Evolutionary conservation across 352 stramenopile species (phyloP).

Genomic region (Globisporangium paddicum): DNA sequence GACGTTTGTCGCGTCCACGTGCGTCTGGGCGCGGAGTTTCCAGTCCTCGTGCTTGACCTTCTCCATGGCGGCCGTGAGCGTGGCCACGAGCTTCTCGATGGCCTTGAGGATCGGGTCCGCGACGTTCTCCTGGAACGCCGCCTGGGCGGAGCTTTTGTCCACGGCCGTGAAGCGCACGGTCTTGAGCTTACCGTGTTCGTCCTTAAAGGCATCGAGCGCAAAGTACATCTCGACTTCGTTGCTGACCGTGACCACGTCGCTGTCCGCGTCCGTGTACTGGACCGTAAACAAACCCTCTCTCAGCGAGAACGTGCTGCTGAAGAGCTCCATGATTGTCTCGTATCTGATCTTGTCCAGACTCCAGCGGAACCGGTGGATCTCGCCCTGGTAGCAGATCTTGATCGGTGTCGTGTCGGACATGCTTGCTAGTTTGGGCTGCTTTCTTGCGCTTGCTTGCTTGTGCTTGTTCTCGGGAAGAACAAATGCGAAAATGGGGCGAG

Average conservation of each 20-base stretch:
- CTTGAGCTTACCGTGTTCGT: constrained; percentile 25
- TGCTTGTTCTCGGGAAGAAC: not conserved
- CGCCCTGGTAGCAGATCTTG: constrained; percentile 80
- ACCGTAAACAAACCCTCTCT: constrained; percentile 45
- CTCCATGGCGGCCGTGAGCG: constrained; percentile 69
- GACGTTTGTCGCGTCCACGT: constrained; percentile 57
- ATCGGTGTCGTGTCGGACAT: constrained; percentile 59
- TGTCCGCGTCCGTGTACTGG: constrained; percentile 79
- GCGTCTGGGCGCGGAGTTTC: constrained; percentile 47
- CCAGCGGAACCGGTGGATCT: constrained; percentile 77
- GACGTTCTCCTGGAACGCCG: constrained; percentile 79
- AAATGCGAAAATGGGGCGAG: constrained; percentile 4
- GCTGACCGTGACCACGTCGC: constrained; percentile 66
- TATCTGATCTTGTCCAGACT: constrained; percentile 52
- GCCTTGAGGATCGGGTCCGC: constrained; percentile 73
- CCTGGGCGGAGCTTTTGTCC: too few species aligned
- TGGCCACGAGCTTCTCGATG: constrained; percentile 79
- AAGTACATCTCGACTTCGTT: constrained; percentile 67
- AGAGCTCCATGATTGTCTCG: constrained; percentile 40
- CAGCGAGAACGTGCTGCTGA: constrained; percentile 59
- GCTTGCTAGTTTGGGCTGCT: constrained; percentile 4
- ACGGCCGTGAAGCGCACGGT: constrained; percentile 67
- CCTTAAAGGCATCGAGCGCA: constrained; percentile 53
- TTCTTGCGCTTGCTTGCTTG: not conserved
- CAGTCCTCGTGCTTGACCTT: constrained; percentile 83